Conservation (phyloP, 1,284 basidiomycete genomes). For the Blastosporella zonata region DNA sequence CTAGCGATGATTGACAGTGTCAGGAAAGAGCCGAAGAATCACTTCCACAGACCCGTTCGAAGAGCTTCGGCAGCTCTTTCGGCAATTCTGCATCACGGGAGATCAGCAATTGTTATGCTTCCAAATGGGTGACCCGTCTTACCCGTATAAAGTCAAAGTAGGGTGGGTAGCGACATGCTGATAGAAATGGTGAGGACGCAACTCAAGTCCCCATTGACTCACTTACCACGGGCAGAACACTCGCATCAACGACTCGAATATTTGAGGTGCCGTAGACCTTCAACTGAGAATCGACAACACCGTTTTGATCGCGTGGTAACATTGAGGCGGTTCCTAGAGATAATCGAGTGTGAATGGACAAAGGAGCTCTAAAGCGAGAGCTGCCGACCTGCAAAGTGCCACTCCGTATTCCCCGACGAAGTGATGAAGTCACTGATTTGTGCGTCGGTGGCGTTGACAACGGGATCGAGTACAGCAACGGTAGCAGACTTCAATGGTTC, state of each 20-base stretch:
- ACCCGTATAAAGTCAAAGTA: constrained; percentile 8
- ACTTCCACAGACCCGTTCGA: constrained; percentile 3
- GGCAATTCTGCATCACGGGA: background rate
- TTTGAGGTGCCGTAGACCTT: constrained; percentile 49
- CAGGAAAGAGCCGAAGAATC: background rate
- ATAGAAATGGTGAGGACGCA: background rate
- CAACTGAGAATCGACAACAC: constrained; percentile 29
- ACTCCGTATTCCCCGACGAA: constrained; percentile 11
- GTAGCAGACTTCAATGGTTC: constrained; percentile 12
- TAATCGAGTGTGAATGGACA: background rate
- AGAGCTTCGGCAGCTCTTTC: constrained; percentile 7
- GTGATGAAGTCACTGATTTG: constrained; percentile 18
- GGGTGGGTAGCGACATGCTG: constrained; percentile 9
- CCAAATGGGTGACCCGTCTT: background rate
- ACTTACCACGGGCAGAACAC: constrained; percentile 10
- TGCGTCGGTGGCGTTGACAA: constrained; percentile 4
- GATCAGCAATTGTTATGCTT: background rate
- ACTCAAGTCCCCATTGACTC: background rate
- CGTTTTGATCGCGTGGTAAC: constrained; percentile 42
- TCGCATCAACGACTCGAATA: constrained; percentile 27
- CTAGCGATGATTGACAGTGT: no score
- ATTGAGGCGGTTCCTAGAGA: constrained; percentile 35
- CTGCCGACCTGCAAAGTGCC: constrained; percentile 12
- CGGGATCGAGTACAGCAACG: background rate
- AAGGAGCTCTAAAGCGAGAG: background rate